These are phyloP conservation scores for Kuraishia hungarica DNA, from an alignment of 805 yeast species.

Conservation along the genomic window DNA sequence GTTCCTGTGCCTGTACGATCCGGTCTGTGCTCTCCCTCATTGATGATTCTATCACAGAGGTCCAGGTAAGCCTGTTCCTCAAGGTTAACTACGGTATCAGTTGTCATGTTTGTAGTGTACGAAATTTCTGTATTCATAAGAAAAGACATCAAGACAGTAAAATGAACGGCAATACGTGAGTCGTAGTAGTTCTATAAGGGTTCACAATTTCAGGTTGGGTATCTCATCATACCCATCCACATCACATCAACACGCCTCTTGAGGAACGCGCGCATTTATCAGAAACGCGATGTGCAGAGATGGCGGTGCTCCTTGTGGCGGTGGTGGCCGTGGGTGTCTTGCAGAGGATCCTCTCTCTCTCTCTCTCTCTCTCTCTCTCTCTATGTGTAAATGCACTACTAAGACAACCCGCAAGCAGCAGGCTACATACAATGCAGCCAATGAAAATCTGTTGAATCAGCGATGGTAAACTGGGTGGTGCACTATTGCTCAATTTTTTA, in stretches of 20 bases:
- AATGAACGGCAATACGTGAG: too few species aligned
- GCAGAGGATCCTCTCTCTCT: not conserved
- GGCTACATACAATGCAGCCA: slow-evolving; percentile 2
- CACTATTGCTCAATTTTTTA: not conserved
- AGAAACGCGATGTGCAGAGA: not conserved
- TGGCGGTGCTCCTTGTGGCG: not conserved
- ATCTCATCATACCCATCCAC: not conserved
- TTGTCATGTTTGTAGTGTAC: not conserved
- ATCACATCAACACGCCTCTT: not conserved
- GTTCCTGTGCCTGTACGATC: slow-evolving; percentile 99
- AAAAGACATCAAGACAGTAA: too few species aligned
- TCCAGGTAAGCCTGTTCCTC: slow-evolving; percentile 87
- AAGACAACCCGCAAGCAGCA: not conserved
- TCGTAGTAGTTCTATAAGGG: too few species aligned
- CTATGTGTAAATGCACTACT: not conserved
- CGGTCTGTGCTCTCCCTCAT: slow-evolving; percentile 83
- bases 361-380: not conserved
- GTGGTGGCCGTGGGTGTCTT: not conserved
- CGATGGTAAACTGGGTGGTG: not conserved
- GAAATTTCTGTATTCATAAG: not conserved
- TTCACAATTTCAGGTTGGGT: too few species aligned
- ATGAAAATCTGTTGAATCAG: slow-evolving; percentile 4
- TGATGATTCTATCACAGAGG: slow-evolving; percentile 66
- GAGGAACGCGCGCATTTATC: not conserved
- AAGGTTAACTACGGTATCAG: slow-evolving; percentile 17